Evolutionary conservation across 352 stramenopile genomes (phyloP), one percentile per base, ranked within the genome.

Genomic region (Phytopythium cucurbitacearum): DNA sequence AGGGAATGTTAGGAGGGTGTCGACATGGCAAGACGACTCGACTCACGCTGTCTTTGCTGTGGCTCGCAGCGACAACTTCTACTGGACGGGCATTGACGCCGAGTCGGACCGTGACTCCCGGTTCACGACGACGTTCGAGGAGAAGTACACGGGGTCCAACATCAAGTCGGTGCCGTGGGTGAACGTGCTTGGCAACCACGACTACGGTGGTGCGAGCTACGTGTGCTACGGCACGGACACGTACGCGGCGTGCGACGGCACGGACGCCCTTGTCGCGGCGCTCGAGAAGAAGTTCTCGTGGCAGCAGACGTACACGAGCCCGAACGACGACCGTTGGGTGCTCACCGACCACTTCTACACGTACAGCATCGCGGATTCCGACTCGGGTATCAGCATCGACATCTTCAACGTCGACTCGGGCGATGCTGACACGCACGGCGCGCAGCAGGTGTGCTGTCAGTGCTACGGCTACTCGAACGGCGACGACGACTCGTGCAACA

Each of bases 141-240:
- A 59, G 46, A 83, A 83, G 48, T 92, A 86, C 64, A 64, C 66
- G 10, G 69, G 69, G 13, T 37, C 52, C 13, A 75, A 77, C 40
- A 73, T 92, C 41, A 67, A 74, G 36, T 67, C 49, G 8, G 62
- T 92, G 34, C 76, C 73, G 38, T 92, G 81, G 81, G 51, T 89
- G 21, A 90, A 89, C 46, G 79, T 89, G 32, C 69, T 85, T 39
- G 81, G 81, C 41, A 91, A 91, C 66, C 81, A 91, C 63, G 81
- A 91, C 68, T 87, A 89, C 59, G 81, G 81, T 59, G 81, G 81
- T 43, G 65, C 78, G n/a, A 81, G 60, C 44, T 89, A 72, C 52
- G 73, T 91, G 28, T 91, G 81, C 49, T 76, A 66, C n/a, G 62
- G 69, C 12, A 61, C 73, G 33, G 56, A 70, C 13, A 60, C 64